phyloP scores from a whole-genome alignment of 768 basidiomycete species.

The Amyloporia xantha region DNA sequence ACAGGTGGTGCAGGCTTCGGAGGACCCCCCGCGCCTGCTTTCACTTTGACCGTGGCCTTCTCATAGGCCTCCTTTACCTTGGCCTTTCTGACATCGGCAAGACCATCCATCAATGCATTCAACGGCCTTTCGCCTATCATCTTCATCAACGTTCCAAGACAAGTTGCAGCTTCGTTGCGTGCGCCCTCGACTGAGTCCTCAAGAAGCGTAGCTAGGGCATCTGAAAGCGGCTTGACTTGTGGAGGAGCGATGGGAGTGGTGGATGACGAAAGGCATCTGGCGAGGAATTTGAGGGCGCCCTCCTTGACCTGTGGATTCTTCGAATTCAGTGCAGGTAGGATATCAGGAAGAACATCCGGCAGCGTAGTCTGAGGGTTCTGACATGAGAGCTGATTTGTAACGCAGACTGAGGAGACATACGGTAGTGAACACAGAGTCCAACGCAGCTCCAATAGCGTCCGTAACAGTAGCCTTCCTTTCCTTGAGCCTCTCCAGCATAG shows the following conservation, averaged over 20 bases:
- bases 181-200: constrained; percentile 90
- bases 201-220: constrained; percentile 64
- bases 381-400: constrained; percentile 8
- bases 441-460: constrained; percentile 78
- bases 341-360: constrained; percentile 76
- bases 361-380: constrained; percentile 54
- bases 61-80: constrained; percentile 95
- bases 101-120: constrained; percentile 75
- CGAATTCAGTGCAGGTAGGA: constrained; percentile 66
- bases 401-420: constrained; percentile 40
- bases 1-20: constrained; percentile 30
- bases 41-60: constrained; percentile 88
- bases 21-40: constrained; percentile 51
- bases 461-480: constrained; percentile 90
- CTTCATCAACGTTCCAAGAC: constrained; percentile 89
- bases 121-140: constrained; percentile 93
- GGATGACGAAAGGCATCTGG: constrained; percentile 68
- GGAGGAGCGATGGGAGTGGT: constrained; percentile 59
- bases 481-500: constrained; percentile 84
- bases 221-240: constrained; percentile 79
- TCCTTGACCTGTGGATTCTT: constrained; percentile 99
- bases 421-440: constrained; percentile 83
- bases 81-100: constrained; percentile 80
- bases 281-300: constrained; percentile 82
- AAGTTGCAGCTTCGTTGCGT: constrained; percentile 82